phyloP scores from a whole-genome alignment of 805 yeast species.

The Vanderwaltozyma verrucispora region DNA sequence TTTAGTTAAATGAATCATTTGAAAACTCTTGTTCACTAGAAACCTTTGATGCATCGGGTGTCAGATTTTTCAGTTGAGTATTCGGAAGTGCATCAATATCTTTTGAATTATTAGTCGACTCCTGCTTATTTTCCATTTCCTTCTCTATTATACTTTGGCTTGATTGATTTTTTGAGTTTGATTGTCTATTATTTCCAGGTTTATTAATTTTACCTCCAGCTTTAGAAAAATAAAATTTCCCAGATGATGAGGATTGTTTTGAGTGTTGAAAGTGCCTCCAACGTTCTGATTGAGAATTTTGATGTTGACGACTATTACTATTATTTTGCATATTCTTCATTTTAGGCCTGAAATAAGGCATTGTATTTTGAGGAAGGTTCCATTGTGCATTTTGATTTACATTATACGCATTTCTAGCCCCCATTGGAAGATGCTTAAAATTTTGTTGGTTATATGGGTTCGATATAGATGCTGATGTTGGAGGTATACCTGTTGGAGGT shows the following conservation, averaged over 20 bases:
- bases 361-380: slow-evolving; percentile 5
- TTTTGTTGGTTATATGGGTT: neutral
- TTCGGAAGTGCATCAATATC: no score
- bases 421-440: neutral
- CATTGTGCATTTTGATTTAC: neutral
- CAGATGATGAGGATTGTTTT: neutral
- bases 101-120: no score
- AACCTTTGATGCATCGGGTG: neutral
- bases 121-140: no score
- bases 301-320: slow-evolving; percentile 10
- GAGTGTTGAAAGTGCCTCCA: slow-evolving; percentile 1
- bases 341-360: slow-evolving; percentile 8
- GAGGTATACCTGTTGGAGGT: slow-evolving; percentile 16
- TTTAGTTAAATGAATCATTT: neutral
- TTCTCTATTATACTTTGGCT: neutral
- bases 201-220: neutral
- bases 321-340: slow-evolving; percentile 8
- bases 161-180: neutral
- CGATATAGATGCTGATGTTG: slow-evolving; percentile 7
- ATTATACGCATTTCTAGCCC: neutral
- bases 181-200: neutral
- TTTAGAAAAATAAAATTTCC: slow-evolving; percentile 1
- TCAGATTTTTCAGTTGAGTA: no score
- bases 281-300: slow-evolving; percentile 3
- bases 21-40: neutral